Evolutionary conservation across 164 flowering plant species (phyloP).

Genomic region (Vitis cinerea): DNA sequence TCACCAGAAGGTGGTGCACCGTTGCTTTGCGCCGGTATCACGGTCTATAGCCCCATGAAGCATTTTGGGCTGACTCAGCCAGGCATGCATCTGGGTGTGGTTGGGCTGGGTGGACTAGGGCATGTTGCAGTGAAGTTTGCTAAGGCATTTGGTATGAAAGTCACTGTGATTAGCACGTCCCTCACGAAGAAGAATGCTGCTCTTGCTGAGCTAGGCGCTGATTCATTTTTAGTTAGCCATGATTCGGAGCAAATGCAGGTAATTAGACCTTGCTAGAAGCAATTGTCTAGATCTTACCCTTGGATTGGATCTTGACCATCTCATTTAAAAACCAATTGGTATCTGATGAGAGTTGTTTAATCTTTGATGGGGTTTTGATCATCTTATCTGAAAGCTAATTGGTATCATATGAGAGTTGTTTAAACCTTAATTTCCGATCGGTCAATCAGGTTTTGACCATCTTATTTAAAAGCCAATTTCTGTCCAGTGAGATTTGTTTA

Average conservation of each 20-base stretch:
- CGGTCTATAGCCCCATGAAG: constrained; percentile 14
- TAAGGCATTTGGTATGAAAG: constrained; percentile 10
- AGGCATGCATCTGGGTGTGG: constrained; percentile 13
- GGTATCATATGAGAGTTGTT: no score
- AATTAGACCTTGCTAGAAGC: no score
- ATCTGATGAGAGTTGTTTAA: no score
- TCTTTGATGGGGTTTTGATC: no score
- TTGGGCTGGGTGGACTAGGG: constrained; percentile 14
- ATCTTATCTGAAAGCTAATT: no score
- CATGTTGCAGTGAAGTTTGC: constrained; percentile 14
- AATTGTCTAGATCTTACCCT: no score
- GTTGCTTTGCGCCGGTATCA: constrained; percentile 12
- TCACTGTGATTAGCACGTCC: constrained; percentile 14
- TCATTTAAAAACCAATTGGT: no score
- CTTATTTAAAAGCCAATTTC: no score
- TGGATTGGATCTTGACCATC: no score
- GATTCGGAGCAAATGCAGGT: constrained; percentile 8
- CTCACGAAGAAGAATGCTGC: constrained; percentile 4
- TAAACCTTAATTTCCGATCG: no score
- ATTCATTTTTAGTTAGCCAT: constrained; percentile 2
- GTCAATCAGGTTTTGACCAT: no score
- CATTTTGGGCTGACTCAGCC: constrained; percentile 5
- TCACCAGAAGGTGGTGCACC: not conserved
- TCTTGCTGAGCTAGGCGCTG: constrained; percentile 1
- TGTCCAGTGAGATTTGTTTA: no score